phyloP scores from a whole-genome alignment of 2,329 filamentous ascomycete species.

The Colletotrichum viniferum region DNA sequence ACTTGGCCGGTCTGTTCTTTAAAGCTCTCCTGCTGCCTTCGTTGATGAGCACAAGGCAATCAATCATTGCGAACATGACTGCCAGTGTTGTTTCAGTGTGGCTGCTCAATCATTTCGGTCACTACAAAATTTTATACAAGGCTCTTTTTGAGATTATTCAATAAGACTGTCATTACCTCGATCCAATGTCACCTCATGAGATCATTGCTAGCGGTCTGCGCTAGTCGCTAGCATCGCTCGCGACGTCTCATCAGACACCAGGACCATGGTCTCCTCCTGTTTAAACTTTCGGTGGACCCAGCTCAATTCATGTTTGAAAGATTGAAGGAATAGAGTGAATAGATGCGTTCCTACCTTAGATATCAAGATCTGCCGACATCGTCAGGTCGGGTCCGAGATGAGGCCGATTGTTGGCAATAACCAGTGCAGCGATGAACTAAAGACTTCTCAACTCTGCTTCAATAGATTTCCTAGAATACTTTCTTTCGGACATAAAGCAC shows the following conservation, averaged over 20 bases:
- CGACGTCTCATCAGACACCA: neutral
- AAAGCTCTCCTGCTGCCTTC: neutral
- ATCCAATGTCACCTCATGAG: neutral
- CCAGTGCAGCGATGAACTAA: neutral
- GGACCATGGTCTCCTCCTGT: neutral
- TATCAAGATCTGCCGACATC: neutral
- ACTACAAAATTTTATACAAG: neutral
- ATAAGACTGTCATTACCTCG: neutral
- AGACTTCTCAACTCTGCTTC: neutral
- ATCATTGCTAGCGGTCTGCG: neutral
- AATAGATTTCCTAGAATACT: neutral
- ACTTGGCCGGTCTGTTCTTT: neutral
- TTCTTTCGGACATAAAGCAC: neutral
- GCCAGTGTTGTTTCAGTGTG: neutral
- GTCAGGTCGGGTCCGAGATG: neutral
- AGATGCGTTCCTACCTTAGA: neutral
- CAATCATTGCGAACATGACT: neutral
- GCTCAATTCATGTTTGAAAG: neutral
- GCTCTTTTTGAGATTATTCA: neutral
- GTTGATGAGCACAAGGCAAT: neutral
- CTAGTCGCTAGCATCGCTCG: neutral
- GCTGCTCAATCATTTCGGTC: neutral
- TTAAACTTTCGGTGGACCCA: neutral
- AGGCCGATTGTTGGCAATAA: neutral
- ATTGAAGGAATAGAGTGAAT: neutral